A percentile compares a stretch with the other conserved stretches of the same genome.
Conservation (phyloP, 129 eudicot genomes). For the Flaveria sonorensis region DNA sequence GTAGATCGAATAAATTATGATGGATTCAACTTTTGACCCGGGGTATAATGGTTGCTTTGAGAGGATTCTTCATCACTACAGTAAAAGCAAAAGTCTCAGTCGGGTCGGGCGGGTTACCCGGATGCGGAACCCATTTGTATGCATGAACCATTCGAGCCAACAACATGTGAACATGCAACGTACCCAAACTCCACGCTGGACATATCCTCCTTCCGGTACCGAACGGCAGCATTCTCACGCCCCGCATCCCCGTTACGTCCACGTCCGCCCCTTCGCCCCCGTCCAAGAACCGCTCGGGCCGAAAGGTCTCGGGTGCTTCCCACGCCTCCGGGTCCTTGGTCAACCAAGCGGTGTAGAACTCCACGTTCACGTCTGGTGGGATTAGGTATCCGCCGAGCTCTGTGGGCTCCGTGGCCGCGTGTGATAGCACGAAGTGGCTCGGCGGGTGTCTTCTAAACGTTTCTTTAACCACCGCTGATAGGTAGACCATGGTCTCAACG, state of each 20-base stretch:
- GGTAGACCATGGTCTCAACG: constrained; percentile 76
- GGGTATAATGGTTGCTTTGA: constrained; percentile 76
- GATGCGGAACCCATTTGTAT: constrained; percentile 76
- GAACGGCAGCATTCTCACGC: constrained; percentile 81
- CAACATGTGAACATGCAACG: constrained; percentile 68
- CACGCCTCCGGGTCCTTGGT: constrained; percentile 81
- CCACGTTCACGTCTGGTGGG: constrained; percentile 76
- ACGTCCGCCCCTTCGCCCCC: constrained; percentile 89
- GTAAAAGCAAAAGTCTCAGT: constrained; percentile 95
- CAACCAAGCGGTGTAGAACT: constrained; percentile 90
- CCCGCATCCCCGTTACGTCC: constrained; percentile 79
- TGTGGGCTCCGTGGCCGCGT: constrained; percentile 65
- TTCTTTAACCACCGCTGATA: constrained; percentile 75
- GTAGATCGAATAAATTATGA: not conserved
- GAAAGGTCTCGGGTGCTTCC: constrained; percentile 68
- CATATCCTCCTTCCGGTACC: constrained; percentile 94
- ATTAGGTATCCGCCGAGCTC: constrained; percentile 80
- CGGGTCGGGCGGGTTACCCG: constrained; percentile 87
- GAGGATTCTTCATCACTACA: constrained; percentile 86
- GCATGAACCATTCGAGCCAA: constrained; percentile 91
- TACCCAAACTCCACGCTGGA: constrained; percentile 88
- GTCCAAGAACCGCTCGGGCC: constrained; percentile 78
- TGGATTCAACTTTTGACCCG: constrained; percentile 35
- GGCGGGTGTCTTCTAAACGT: constrained; percentile 92
- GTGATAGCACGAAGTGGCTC: constrained; percentile 85